Evolutionary conservation across 805 yeast species (phyloP).

Genomic region (Zygoascus bituminiphila): DNA sequence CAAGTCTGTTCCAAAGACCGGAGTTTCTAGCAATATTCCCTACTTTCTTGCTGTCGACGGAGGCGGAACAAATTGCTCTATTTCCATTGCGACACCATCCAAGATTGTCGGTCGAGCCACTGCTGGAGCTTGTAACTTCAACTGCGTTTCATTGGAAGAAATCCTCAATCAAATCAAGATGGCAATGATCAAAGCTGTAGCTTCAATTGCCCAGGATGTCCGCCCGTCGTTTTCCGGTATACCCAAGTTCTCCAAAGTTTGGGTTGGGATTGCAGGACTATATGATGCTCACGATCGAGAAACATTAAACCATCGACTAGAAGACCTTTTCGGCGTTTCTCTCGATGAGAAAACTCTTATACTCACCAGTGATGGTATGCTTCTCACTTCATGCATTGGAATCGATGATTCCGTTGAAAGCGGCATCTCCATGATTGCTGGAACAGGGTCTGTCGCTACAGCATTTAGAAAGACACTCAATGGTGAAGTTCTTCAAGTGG

Average conservation of each 20-base stretch:
- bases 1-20: not conserved
- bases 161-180: slow-evolving; percentile 1
- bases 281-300: slow-evolving; percentile 3
- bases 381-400: slow-evolving; percentile 4
- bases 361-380: slow-evolving; percentile 5
- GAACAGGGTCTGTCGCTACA: slow-evolving; percentile 16
- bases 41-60: slow-evolving; percentile 15
- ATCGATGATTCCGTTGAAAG: not conserved
- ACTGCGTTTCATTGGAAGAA: slow-evolving; percentile 4
- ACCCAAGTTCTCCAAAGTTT: slow-evolving; percentile 6
- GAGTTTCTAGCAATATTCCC: not conserved
- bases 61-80: slow-evolving; percentile 14
- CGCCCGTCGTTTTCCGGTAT: not conserved
- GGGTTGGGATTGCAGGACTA: slow-evolving; percentile 17
- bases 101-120: slow-evolving; percentile 7
- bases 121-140: slow-evolving; percentile 12
- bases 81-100: slow-evolving; percentile 6
- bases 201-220: not conserved
- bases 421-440: slow-evolving; percentile 12
- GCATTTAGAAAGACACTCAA: slow-evolving; percentile 5
- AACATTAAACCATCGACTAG: slow-evolving; percentile 3
- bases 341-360: not conserved
- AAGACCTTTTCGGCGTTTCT: slow-evolving; percentile 4
- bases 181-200: not conserved
- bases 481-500: slow-evolving; percentile 1